Base-by-base conservation (phyloP, 2,329 filamentous ascomycete genomes). In the Lasiodiplodia gonubiensis region DNA sequence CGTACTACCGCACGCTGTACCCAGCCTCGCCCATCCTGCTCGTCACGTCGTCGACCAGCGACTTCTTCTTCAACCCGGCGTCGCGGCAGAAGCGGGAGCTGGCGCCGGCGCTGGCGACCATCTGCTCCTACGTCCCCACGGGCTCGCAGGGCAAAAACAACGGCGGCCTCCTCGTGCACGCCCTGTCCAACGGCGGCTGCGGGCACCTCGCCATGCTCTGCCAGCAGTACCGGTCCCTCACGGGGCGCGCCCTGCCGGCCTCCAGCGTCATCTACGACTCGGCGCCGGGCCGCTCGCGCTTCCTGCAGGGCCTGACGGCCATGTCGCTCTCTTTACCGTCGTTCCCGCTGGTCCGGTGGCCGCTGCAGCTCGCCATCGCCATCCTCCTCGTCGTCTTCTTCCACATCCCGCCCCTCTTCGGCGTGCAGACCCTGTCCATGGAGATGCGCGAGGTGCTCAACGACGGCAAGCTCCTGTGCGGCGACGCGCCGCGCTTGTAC, bases 401-500 rank as follows among this genome's bases (percentile, higher is more conserved):
- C 64, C 64, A 66, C 25, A 14, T 66, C 4, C 64, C 64, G 37
- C 64, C 64, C 23, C 39, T 59, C 53, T 25, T 66, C 10, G 64
- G 64, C 1, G 23, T 57, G n/a, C 7, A 37, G 27, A 66, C 64
- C n/a, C 27, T 52, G 64, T 16, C 64, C 12, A 51, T 18, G 18
- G 3, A 7, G 2, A 51, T 66, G 64, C 42, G 64, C 30, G 52
- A 66, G 4, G 21, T 51, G 30, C 53, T 66, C 11, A 52, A 65
- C 27, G 63, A 46, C 16, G n/a, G 11, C 10, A 2, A 14, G 2
- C 18, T 27, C 4, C 3, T 66, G 21, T 16, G 42, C 12, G 69
- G 30, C 1, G 63, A 61, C 12, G 80, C 84, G 1, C 81, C 82
- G 21, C 79, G 85, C 61, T 71, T 89, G 67, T 89, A 88, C 74